A percentile compares a stretch with the other conserved stretches of the same genome.
Evolutionary conservation across 2,329 filamentous ascomycete species (phyloP).

Genomic region (Nemania diffusa): DNA sequence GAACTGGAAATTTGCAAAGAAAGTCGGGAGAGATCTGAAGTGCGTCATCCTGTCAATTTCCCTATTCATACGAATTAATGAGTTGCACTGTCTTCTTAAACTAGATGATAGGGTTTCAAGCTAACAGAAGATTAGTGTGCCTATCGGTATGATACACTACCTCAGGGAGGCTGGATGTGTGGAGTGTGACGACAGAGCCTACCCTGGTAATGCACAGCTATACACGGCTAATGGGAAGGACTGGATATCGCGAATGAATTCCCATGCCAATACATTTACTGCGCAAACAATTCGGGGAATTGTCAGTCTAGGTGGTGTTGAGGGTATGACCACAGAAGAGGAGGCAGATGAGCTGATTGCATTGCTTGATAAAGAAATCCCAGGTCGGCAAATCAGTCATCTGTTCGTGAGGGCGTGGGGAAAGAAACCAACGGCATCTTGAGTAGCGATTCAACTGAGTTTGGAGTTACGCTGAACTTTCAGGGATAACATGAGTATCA

Average conservation of each 20-base stretch:
- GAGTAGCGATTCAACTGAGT: too few species aligned
- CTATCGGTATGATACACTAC: constrained; percentile 32
- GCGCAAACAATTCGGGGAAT: constrained; percentile 33
- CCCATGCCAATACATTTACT: constrained; percentile 16
- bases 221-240: constrained; percentile 17
- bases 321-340: constrained; percentile 32
- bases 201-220: constrained; percentile 22
- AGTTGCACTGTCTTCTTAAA: neutral
- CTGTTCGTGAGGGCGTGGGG: constrained; percentile 36
- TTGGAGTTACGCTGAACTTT: too few species aligned
- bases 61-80: too few species aligned
- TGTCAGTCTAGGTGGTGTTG: constrained; percentile 31
- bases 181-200: constrained; percentile 31
- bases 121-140: constrained; percentile 25
- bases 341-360: constrained; percentile 33
- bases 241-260: constrained; percentile 21
- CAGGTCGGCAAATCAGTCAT: constrained; percentile 23
- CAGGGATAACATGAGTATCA: too few species aligned
- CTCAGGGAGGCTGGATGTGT: constrained; percentile 31
- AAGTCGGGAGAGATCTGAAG: constrained; percentile 33
- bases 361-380: constrained; percentile 16
- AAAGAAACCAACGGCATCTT: constrained; percentile 21
- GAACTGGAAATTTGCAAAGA: constrained; percentile 31
- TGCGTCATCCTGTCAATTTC: constrained; percentile 11
- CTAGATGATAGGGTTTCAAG: neutral